Evolutionary conservation across 805 yeast genomes (phyloP), one percentile per base, ranked within the genome.

Genomic region (Ogataea parapolymorpha): DNA sequence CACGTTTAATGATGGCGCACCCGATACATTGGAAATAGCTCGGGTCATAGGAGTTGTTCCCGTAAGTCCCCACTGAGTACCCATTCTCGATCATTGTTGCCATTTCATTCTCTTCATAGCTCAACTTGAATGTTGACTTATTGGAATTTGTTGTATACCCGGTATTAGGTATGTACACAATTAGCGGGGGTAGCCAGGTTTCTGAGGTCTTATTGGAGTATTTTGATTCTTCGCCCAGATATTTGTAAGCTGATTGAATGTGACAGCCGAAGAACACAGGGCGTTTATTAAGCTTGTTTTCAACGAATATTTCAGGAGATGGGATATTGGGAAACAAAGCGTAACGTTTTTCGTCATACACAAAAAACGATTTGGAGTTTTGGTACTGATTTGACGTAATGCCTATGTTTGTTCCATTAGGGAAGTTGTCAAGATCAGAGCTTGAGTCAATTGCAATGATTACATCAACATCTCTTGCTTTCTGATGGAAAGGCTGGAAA

Each of bases 71-170:
- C 18, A 80, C 56, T 33, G 68, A 67, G 49, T 65, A 72, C 0
- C 84, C 83, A 49, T 78, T 79, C 28, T 62, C 54, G 22, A 79
- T 54, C 76, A 79, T 71, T 3, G 61, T 56, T 2, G 49, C 42
- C 5, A 67, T 62, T 52, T 80, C 84, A 0, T 52, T 54, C 10
- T 59, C 53, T 2, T 65, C 66, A 54, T 78, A 80, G 16, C 72
- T 68, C 35, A 77, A 56, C 48, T 77, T 74, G 57, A 80, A 80
- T 0, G 85, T 80, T 1, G 85, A 79, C 0, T 74, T 71, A 53
- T 80, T 80, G 3, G 84, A 70, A 0, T 57, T 45, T 44, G 58
- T 74, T 0, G 72, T 56, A 37, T 67, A 63, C 17, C 66, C 46
- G 2, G 63, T 50, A 50, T 80, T 80, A 3, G 77, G 71, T 36